Base-by-base conservation (phyloP, 2,329 filamentous ascomycete species). In the Stagonosporopsis rhizophila region DNA sequence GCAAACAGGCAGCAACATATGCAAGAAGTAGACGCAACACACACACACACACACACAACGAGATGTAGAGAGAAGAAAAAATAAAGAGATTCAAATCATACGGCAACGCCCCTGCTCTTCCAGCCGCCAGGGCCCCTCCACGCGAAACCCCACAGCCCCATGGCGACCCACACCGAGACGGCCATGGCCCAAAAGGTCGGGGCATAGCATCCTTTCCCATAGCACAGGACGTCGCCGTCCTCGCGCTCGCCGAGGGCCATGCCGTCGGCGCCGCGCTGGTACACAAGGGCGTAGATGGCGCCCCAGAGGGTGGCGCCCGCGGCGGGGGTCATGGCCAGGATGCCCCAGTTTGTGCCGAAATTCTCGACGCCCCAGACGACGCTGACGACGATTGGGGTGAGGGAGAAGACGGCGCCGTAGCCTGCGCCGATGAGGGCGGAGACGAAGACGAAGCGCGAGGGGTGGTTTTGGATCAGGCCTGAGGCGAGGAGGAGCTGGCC, bases 301-400 rank as follows among this genome's bases (percentile, higher is more conserved):
- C 93, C 92, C 92, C 94, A 99, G 28, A 96, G 83, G 0, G 92
- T 92, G 0, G 94, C 92, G 0, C 94, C 95, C 0, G 90, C 78
- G 0, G 95, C 95, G 2, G 95, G 95, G 53, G 94, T 88, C 82
- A 96, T 95, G 38, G 93, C 92, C 7, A 98, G 87, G 59, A 98
- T 93, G 9, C 95, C 95, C 87, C 94, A 99, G 69, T 99, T 98
- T 0, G 95, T 99, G 55, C 92, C 95, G 73, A 99, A 98, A 74
- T 98, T 99, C 80, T 98, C 93, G 0, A 96, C 92, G 23, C 95
- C 95, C 95, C 95, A 99, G 41, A 99, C 94, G 9, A 97, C 92
- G n/a, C 89, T 92, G 65, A 97, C 89, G 53, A 98, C 91, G 62
- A 98, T 93, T 2, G 95, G 95, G 0, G 90, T 90, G 6, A 98